Conservation (phyloP, 345 rosid species). For the Trapa incisa region DNA sequence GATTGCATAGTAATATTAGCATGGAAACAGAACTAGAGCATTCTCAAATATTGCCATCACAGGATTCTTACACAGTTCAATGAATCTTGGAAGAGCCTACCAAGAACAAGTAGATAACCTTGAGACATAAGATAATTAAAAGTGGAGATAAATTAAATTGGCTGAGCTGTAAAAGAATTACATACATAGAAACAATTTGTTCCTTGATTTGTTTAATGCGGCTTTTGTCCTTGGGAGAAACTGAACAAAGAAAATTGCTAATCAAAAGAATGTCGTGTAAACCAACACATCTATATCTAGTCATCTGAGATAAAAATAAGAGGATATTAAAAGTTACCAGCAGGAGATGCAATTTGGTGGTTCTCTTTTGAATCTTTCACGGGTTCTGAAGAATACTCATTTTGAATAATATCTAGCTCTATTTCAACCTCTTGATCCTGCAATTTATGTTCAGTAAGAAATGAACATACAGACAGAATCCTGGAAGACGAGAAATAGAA, state of each 20-base stretch:
- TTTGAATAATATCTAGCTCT: conserved; percentile 47
- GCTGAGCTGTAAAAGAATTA: conserved; percentile 8
- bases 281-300: neutral
- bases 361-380: conserved; percentile 20
- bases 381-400: conserved; percentile 28
- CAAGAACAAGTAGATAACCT: neutral
- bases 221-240: conserved; percentile 26
- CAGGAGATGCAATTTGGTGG: conserved; percentile 17
- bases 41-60: neutral
- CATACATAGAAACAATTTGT: conserved; percentile 47
- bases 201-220: conserved; percentile 66
- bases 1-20: neutral
- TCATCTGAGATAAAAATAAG: neutral
- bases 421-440: conserved; percentile 73
- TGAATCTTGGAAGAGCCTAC: neutral
- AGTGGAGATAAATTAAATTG: neutral
- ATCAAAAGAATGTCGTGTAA: conserved; percentile 1
- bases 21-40: neutral
- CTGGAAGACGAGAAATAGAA: neutral
- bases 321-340: conserved; percentile 17
- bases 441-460: conserved; percentile 7
- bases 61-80: neutral
- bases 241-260: conserved; percentile 23
- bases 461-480: neutral
- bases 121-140: neutral